Evolutionary conservation across 352 stramenopile species (phyloP).

Genomic region (Phytophthora syringae): DNA sequence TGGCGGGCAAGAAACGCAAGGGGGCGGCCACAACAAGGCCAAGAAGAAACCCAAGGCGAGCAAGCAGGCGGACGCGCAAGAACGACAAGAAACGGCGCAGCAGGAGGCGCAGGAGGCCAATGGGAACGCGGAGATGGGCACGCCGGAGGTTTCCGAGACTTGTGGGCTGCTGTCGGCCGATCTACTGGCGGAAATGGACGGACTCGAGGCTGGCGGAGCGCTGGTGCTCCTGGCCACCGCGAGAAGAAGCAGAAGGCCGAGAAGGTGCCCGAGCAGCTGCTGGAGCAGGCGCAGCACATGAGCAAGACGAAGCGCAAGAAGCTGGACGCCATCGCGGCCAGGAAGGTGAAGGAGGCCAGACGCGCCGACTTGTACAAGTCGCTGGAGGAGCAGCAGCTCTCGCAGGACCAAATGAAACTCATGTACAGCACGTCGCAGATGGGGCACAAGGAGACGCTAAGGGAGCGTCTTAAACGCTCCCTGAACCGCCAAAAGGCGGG

Average conservation of each 20-base stretch:
- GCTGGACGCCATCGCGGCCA: conserved; percentile 70
- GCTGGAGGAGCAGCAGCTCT: conserved; percentile 63
- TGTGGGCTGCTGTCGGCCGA: conserved; percentile 67
- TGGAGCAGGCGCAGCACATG: conserved; percentile 71
- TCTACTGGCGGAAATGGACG: conserved; percentile 68
- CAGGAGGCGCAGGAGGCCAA: conserved; percentile 27
- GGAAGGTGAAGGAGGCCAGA: conserved; percentile 80
- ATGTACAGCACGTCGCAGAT: conserved; percentile 81
- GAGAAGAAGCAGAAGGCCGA: conserved; percentile 61
- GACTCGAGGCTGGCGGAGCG: conserved; percentile 54
- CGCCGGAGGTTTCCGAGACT: neutral
- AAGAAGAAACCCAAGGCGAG: conserved; percentile 57
- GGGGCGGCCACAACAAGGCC: conserved; percentile 32
- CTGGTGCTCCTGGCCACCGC: conserved; percentile 66
- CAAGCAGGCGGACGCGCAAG: conserved; percentile 8
- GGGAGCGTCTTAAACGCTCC: conserved; percentile 77
- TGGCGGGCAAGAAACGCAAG: conserved; percentile 77
- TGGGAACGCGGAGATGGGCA: conserved; percentile 17
- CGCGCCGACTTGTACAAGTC: conserved; percentile 85
- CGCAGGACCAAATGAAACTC: conserved; percentile 69
- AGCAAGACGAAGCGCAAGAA: conserved; percentile 89
- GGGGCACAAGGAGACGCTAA: conserved; percentile 84
- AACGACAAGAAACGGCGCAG: conserved; percentile 11
- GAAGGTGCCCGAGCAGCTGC: conserved; percentile 57
- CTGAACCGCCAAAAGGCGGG: conserved; percentile 82